Percentiles rank a stretch among this genome's conserved stretches.
These are phyloP conservation scores for Hypoxylon sp. DNA, from an alignment of 2,329 filamentous ascomycete species.

Conservation along the genomic window DNA sequence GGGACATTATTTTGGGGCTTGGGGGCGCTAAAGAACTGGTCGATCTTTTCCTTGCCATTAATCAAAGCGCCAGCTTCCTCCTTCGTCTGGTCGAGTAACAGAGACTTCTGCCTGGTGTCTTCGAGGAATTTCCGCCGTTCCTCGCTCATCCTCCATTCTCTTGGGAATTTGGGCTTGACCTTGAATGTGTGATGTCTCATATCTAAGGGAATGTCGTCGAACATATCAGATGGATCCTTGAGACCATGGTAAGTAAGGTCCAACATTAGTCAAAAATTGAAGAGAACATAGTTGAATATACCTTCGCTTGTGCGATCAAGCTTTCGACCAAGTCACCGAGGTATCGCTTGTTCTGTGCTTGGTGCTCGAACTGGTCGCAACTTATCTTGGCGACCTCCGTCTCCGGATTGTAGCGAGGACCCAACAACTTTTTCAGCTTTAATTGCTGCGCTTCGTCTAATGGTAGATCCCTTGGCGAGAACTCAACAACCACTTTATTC, in stretches of 20 bases:
- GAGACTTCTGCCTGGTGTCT: constrained; percentile 67
- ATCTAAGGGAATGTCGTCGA: constrained; percentile 91
- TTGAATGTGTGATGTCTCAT: constrained; percentile 85
- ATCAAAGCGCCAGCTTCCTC: constrained; percentile 69
- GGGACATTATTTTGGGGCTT: neutral
- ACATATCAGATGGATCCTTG: constrained; percentile 81
- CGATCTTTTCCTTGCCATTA: constrained; percentile 68
- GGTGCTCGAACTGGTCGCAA: constrained; percentile 88
- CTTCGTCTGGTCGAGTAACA: constrained; percentile 69
- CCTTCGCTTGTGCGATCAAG: constrained; percentile 81
- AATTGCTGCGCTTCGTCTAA: constrained; percentile 76
- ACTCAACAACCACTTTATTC: constrained; percentile 94
- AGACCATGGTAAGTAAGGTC: constrained; percentile 29
- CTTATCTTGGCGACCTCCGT: constrained; percentile 89
- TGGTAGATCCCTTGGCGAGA: constrained; percentile 80
- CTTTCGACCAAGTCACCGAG: constrained; percentile 82
- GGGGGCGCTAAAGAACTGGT: constrained; percentile 54
- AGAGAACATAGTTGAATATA: constrained; percentile 51
- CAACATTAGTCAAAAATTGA: neutral
- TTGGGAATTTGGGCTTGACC: constrained; percentile 79
- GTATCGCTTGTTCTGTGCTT: constrained; percentile 97
- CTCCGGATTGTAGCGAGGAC: constrained; percentile 88
- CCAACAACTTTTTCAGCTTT: constrained; percentile 91
- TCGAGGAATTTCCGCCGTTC: constrained; percentile 76
- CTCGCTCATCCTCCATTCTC: constrained; percentile 84